phyloP scores from a whole-genome alignment of 257 asterid species.

The Petunia secreta region DNA sequence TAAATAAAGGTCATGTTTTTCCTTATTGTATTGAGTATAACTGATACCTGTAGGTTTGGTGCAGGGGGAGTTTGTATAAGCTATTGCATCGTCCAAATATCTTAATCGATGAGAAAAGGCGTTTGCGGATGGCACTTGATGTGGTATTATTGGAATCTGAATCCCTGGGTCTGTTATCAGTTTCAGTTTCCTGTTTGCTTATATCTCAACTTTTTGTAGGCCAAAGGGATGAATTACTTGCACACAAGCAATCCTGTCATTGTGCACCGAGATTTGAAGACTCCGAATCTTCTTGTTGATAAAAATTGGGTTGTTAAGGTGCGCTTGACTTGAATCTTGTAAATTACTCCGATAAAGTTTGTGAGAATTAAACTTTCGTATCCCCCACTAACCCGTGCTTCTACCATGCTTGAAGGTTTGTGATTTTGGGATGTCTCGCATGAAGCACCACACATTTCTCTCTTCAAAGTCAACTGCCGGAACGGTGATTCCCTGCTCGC shows the following conservation, averaged over 20 bases:
- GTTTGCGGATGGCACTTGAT: constrained; percentile 93
- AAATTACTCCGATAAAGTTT: constrained; percentile 1
- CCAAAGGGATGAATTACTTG: constrained; percentile 98
- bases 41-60: constrained; percentile 31
- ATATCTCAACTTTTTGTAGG: constrained; percentile 55
- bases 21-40: constrained; percentile 24
- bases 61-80: constrained; percentile 96
- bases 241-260: constrained; percentile 91
- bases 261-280: constrained; percentile 95
- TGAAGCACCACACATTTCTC: constrained; percentile 92
- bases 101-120: constrained; percentile 84
- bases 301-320: constrained; percentile 98
- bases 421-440: constrained; percentile 97
- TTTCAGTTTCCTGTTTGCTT: constrained; percentile 25
- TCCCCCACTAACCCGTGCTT: constrained; percentile 30
- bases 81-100: constrained; percentile 77
- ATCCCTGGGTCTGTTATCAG: constrained; percentile 18
- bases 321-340: constrained; percentile 20
- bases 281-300: constrained; percentile 97
- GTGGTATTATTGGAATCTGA: constrained; percentile 62
- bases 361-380: constrained; percentile 5
- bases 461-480: constrained; percentile 98
- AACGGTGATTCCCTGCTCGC: constrained; percentile 60
- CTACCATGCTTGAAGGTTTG: constrained; percentile 63
- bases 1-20: not conserved